These are phyloP conservation scores for Ascocoryne sarcoides DNA, from an alignment of 2,329 filamentous ascomycete species.

Conservation along the genomic window DNA sequence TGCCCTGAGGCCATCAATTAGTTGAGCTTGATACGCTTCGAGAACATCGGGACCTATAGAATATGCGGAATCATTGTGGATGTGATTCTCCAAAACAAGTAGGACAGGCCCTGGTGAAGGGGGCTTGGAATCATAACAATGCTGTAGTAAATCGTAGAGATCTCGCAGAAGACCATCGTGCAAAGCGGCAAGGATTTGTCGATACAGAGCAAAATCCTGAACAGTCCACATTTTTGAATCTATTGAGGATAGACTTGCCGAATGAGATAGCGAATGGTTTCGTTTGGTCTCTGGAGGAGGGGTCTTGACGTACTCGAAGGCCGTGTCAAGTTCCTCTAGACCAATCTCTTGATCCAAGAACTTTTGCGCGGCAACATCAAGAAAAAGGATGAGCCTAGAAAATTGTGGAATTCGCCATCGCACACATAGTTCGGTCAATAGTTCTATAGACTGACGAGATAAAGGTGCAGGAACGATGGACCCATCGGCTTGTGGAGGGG, in stretches of 20 bases:
- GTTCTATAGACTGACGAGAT: conserved; percentile 72
- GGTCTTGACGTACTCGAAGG: conserved; percentile 75
- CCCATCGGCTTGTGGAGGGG: conserved; percentile 38
- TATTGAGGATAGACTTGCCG: conserved; percentile 42
- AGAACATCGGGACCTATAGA: conserved; percentile 60
- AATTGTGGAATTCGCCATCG: conserved; percentile 85
- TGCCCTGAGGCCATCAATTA: conserved; percentile 63
- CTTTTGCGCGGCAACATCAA: conserved; percentile 79
- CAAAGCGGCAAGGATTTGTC: conserved; percentile 62
- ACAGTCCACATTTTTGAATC: conserved; percentile 58
- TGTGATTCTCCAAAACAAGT: conserved; percentile 69
- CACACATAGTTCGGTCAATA: conserved; percentile 75
- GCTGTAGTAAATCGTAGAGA: conserved; percentile 77
- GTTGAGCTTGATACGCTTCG: conserved; percentile 61
- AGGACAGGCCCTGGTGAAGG: conserved; percentile 73
- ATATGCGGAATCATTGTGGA: conserved; percentile 71
- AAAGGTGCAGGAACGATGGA: conserved; percentile 36
- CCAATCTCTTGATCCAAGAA: conserved; percentile 76
- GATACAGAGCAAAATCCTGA: conserved; percentile 61
- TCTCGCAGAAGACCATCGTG: conserved; percentile 80
- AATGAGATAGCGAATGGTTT: conserved; percentile 17
- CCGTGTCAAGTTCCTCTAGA: conserved; percentile 71
- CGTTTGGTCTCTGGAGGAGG: conserved; percentile 54
- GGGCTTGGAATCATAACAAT: conserved; percentile 82
- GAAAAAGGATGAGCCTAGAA: conserved; percentile 67